Percentiles rank a stretch among this genome's conserved stretches.
Evolutionary conservation across 208 protist genomes (phyloP).

Genomic region (Wallacemonas collosoma): DNA sequence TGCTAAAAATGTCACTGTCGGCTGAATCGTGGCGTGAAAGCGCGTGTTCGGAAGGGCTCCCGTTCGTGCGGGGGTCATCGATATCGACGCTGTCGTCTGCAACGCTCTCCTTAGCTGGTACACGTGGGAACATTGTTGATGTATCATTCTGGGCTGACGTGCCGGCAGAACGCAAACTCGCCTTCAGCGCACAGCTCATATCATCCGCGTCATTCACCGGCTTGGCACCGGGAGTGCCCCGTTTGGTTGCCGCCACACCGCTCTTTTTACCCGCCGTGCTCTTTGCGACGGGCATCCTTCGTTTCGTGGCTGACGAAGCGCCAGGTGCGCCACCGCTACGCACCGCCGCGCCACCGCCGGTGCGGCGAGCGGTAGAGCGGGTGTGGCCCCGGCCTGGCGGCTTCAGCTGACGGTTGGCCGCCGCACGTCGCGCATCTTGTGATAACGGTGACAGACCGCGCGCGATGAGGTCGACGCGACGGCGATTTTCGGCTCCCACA

Average conservation of each 20-base stretch:
- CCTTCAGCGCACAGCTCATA: neutral
- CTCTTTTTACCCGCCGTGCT: neutral
- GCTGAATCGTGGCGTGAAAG: constrained; percentile 15
- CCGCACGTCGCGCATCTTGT: constrained; percentile 34
- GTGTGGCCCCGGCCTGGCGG: constrained; percentile 29
- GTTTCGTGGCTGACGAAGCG: neutral
- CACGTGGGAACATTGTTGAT: neutral
- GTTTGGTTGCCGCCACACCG: neutral
- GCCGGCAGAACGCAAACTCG: neutral
- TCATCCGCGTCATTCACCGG: neutral
- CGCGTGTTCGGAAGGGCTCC: constrained; percentile 9
- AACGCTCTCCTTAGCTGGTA: neutral
- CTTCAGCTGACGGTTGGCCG: constrained; percentile 33
- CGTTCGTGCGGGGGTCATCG: neutral
- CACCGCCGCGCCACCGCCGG: constrained; percentile 1
- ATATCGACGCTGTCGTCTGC: neutral
- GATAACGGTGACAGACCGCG: constrained; percentile 50
- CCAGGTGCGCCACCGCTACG: constrained; percentile 1
- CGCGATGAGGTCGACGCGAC: constrained; percentile 52
- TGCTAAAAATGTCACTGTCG: constrained; percentile 11
- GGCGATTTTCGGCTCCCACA: constrained; percentile 58
- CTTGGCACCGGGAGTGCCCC: neutral
- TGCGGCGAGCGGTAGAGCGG: constrained; percentile 10
- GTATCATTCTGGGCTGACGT: neutral
- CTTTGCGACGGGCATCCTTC: neutral